phyloP scores from a whole-genome alignment of 2,329 filamentous ascomycete species.

The Colletotrichum simmondsii region DNA sequence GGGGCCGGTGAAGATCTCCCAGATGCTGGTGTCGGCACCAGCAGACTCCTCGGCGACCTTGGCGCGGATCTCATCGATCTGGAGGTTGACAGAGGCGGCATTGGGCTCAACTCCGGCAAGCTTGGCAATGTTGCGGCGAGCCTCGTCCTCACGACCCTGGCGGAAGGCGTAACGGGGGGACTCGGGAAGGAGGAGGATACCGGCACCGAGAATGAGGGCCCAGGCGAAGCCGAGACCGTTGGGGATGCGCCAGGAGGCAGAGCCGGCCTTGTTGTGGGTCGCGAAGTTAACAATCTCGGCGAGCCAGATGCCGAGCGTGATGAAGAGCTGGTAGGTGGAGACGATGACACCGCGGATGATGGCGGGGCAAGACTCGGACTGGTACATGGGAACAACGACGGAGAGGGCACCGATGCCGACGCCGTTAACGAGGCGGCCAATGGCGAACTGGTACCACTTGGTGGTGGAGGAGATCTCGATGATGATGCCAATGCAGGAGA shows the following conservation, averaged over 20 bases:
- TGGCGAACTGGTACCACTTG: slow-evolving; percentile 72
- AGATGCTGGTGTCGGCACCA: slow-evolving; percentile 57
- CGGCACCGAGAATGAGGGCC: slow-evolving; percentile 61
- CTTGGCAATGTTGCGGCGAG: slow-evolving; percentile 58
- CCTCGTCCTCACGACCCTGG: slow-evolving; percentile 57
- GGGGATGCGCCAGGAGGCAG: slow-evolving; percentile 72
- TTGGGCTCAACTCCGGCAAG: slow-evolving; percentile 55
- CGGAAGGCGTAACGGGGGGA: slow-evolving; percentile 63
- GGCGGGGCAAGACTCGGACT: slow-evolving; percentile 73
- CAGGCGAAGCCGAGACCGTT: slow-evolving; percentile 66
- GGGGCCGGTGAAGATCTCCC: slow-evolving; percentile 75
- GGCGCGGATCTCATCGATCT: slow-evolving; percentile 62
- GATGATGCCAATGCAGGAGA: slow-evolving; percentile 72
- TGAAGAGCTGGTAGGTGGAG: slow-evolving; percentile 74
- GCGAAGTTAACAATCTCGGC: slow-evolving; percentile 71
- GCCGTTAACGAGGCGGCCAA: slow-evolving; percentile 74
- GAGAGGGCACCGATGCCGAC: slow-evolving; percentile 73
- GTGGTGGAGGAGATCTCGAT: slow-evolving; percentile 68
- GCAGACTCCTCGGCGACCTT: slow-evolving; percentile 60
- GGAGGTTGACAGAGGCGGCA: slow-evolving; percentile 52
- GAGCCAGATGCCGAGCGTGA: slow-evolving; percentile 74
- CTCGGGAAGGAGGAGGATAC: slow-evolving; percentile 66
- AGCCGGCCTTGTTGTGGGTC: slow-evolving; percentile 58
- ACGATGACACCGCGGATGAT: slow-evolving; percentile 73
- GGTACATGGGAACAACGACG: slow-evolving; percentile 75